Base-by-base conservation (phyloP, 331 rosid species). In the Ulmus americana region DNA sequence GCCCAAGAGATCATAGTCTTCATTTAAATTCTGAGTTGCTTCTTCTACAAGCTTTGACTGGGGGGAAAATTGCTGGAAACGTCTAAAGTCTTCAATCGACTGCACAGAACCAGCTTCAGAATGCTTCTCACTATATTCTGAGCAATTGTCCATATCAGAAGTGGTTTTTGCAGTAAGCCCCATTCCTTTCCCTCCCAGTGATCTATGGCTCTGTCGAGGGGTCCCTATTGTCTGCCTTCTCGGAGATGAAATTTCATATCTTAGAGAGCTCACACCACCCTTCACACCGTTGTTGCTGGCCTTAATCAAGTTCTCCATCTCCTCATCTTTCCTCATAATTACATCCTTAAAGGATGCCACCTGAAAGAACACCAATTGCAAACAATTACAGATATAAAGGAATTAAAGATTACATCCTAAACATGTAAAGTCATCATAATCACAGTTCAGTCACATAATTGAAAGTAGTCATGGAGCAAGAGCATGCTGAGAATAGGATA, bases 51-150 rank as follows among this genome's bases (percentile, higher is more conserved):
- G 57, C 75, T 79, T 82, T 35, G 57, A 75, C 42, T 4, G 79
- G 9, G 77, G 53, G 61, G 76, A 80, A 45, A 59, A 51, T 49
- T 82, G 74, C 66, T 79, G 86, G 67, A 54, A 67, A 61, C 73
- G 77, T 77, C 84, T 76, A 44, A 80, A 81, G 69, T 85, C 97
- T 15, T 80, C 95, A 55, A 77, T 10, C 44, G 98, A 89, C 63
- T 72, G 84, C 74, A 79, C 90, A 70, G 95, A 87, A 66, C 90
- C 94, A 63, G 81, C 71, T 71, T 89, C 97, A 18, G 99, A 94
- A 64, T 77, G 81, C 83, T 83, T 87, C 54, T 89, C 98, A 67
- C 88, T 81, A 61, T 66, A 78, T 74, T 90, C 94, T 1, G 90
- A 90, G 79, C 79, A 80, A 73, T 88, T 86, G 61, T 91, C 97